Conservation (phyloP, 495 filamentous ascomycete species). For the Letharia columbiana region DNA sequence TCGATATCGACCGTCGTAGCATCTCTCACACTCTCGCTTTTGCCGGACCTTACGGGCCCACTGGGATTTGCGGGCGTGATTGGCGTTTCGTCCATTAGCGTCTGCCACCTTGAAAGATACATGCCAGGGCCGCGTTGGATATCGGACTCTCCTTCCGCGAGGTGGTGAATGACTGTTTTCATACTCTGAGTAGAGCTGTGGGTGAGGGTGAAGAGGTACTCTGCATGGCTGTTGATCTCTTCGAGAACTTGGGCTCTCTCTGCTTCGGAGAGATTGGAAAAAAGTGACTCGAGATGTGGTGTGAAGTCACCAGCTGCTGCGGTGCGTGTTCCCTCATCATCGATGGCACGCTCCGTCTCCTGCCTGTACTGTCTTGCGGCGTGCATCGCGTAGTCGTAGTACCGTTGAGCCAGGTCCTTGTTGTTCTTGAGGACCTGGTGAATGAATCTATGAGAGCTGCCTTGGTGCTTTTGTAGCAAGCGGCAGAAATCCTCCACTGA, state of each 20-base stretch:
- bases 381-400: conserved; percentile 37
- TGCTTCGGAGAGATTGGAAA: conserved; percentile 34
- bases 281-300: conserved; percentile 36
- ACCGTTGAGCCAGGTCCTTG: conserved; percentile 45
- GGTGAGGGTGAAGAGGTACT: conserved; percentile 44
- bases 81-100: conserved; percentile 48
- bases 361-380: conserved; percentile 35
- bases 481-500: conserved; percentile 54
- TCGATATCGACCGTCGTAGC: conserved; percentile 42
- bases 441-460: conserved; percentile 50
- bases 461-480: conserved; percentile 46
- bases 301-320: conserved; percentile 39
- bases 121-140: conserved; percentile 47
- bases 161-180: conserved; percentile 26
- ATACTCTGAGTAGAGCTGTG: conserved; percentile 41
- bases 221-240: conserved; percentile 43
- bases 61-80: conserved; percentile 44
- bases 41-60: conserved; percentile 43
- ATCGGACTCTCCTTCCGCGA: conserved; percentile 23
- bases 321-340: conserved; percentile 5
- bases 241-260: conserved; percentile 31
- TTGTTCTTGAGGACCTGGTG: conserved; percentile 55
- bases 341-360: background rate
- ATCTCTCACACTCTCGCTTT: conserved; percentile 40
- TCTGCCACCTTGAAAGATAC: conserved; percentile 56